A percentile compares a stretch with the other conserved stretches of the same genome.
These are phyloP conservation scores for Chalaropsis ovoidea DNA, from an alignment of 2,329 filamentous ascomycete genomes.

Conservation along the genomic window DNA sequence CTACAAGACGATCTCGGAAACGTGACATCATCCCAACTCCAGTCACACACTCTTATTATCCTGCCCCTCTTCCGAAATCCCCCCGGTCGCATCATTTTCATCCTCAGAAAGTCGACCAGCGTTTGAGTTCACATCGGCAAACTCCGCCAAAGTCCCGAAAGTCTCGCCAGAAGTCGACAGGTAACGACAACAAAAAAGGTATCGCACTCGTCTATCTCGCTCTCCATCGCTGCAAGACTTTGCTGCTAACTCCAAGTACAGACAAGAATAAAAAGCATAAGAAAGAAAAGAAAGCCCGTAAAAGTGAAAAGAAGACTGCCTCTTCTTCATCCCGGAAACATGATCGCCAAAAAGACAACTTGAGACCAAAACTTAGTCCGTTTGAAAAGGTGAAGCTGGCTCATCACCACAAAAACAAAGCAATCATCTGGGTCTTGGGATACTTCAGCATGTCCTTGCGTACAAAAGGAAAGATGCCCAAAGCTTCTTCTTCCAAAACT, in stretches of 20 bases:
- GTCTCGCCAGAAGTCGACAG: neutral
- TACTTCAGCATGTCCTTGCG: neutral
- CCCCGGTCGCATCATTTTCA: neutral
- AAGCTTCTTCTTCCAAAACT: neutral
- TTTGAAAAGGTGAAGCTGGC: constrained; percentile 3
- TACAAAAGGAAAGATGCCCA: neutral
- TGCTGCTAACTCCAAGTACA: neutral
- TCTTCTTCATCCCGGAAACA: neutral
- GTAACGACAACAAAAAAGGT: neutral
- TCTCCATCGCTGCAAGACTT: neutral
- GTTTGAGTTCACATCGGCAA: neutral
- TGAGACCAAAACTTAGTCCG: neutral
- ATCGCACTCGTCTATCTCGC: neutral
- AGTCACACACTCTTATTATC: neutral
- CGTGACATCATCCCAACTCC: neutral
- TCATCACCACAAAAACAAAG: neutral
- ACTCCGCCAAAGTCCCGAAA: neutral
- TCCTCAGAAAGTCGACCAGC: neutral
- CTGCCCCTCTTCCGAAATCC: neutral
- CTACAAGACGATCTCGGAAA: neutral
- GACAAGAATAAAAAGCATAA: neutral
- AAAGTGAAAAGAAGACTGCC: neutral
- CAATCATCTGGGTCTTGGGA: neutral
- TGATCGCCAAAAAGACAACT: neutral
- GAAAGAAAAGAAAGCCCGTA: neutral